These are phyloP conservation scores for Mrakia gelida DNA, from an alignment of 768 basidiomycete species.

Conservation along the genomic window DNA sequence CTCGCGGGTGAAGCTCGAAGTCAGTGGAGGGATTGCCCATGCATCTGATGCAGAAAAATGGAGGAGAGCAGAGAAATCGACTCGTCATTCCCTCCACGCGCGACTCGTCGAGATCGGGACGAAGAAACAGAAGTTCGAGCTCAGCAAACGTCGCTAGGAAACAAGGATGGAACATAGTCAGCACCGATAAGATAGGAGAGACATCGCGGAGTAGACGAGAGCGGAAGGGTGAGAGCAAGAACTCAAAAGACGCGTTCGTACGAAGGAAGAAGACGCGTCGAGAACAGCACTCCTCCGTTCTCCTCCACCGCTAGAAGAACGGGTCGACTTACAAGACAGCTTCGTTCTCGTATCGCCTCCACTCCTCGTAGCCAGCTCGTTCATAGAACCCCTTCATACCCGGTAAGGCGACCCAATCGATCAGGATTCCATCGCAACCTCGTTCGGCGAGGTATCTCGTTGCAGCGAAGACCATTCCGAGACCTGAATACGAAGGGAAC, in stretches of 20 bases:
- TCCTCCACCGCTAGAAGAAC: neutral
- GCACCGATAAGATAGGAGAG: too few relatives aligned
- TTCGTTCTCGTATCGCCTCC: neutral
- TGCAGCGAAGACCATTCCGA: slow-evolving; percentile 17
- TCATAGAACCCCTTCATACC: slow-evolving; percentile 3
- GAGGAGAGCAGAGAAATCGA: neutral
- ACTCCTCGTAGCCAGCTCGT: neutral
- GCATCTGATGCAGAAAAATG: neutral
- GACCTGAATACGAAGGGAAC: neutral
- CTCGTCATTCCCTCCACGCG: neutral
- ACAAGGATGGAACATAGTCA: too few relatives aligned
- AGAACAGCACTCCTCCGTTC: neutral
- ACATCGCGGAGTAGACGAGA: too few relatives aligned
- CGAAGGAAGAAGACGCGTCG: neutral
- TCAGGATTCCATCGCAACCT: slow-evolving; percentile 3
- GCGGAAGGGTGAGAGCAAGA: too few relatives aligned
- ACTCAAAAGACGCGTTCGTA: too few relatives aligned
- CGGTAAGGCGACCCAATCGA: slow-evolving; percentile 9
- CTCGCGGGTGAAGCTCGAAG: neutral
- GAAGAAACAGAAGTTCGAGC: too few relatives aligned
- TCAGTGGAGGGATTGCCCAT: too few relatives aligned
- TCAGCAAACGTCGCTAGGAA: too few relatives aligned
- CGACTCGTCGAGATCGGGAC: too few relatives aligned
- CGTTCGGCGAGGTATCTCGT: neutral
- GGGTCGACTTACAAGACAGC: neutral